Evolutionary conservation across 78 protist species (phyloP).

Genomic region (Andalucia godoyi): DNA sequence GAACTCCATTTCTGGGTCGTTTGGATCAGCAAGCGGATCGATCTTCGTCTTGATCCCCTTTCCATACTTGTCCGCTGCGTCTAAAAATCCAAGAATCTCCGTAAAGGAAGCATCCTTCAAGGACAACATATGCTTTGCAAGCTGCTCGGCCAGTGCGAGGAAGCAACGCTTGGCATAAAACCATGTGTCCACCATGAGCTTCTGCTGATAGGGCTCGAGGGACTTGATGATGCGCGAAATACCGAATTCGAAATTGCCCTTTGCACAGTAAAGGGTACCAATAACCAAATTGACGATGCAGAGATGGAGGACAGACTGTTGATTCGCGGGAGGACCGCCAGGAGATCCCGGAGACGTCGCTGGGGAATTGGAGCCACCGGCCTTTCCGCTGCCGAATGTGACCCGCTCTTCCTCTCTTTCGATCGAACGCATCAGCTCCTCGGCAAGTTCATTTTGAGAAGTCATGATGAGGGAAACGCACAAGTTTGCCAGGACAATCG

Average conservation of each 20-base stretch:
- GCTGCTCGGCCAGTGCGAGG: constrained; percentile 32
- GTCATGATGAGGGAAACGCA: constrained; percentile 69
- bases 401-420: constrained; percentile 52
- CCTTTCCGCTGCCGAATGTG: too few species aligned
- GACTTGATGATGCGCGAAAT: constrained; percentile 51
- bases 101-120: constrained; percentile 21
- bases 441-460: constrained; percentile 47
- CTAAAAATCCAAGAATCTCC: constrained; percentile 51
- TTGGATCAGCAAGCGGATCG: too few species aligned
- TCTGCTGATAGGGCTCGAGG: constrained; percentile 48
- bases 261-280: constrained; percentile 74
- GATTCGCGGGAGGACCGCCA: too few species aligned
- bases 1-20: neutral
- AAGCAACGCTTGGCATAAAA: constrained; percentile 66
- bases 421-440: constrained; percentile 43
- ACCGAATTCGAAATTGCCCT: constrained; percentile 63
- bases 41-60: constrained; percentile 24
- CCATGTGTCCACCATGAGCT: constrained; percentile 67
- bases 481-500: constrained; percentile 64
- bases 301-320: too few species aligned
- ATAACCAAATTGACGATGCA: constrained; percentile 73
- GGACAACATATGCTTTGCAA: constrained; percentile 62
- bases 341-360: constrained; percentile 27
- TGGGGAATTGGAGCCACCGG: too few species aligned
- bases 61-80: constrained; percentile 37